Evolutionary conservation across 2,329 filamentous ascomycete species (phyloP).

Genomic region (Chrysoporthe puriensis): DNA sequence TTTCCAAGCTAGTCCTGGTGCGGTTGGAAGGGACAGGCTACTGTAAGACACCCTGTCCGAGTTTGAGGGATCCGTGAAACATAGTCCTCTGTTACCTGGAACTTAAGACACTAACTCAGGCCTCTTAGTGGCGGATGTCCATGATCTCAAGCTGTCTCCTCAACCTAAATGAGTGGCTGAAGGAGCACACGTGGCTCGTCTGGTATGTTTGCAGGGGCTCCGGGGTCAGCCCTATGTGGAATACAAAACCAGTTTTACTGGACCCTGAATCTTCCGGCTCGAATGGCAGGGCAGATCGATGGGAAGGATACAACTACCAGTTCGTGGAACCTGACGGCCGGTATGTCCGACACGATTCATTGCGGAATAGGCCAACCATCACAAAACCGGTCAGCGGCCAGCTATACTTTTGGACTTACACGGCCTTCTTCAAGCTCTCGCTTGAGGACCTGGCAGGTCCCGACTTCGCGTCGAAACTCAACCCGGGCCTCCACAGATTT

Average conservation of each 20-base stretch:
- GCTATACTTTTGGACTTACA: constrained; percentile 14
- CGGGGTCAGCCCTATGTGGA: background rate
- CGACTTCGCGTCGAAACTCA: background rate
- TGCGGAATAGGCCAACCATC: background rate
- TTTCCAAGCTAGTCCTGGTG: constrained; percentile 14
- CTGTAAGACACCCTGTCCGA: background rate
- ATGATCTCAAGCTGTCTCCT: background rate
- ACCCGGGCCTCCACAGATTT: background rate
- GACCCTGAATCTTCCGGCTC: background rate
- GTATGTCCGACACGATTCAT: background rate
- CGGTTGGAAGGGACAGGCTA: background rate
- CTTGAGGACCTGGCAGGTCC: background rate
- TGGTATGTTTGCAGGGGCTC: constrained; percentile 4
- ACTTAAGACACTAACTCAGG: background rate
- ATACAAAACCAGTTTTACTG: background rate
- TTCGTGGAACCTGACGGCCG: background rate
- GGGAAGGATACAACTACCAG: constrained; percentile 3
- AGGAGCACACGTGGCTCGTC: constrained; percentile 5
- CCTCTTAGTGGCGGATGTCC: background rate
- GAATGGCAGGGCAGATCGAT: background rate
- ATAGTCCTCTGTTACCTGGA: background rate
- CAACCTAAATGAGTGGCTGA: constrained; percentile 11
- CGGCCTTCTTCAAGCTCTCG: constrained; percentile 13
- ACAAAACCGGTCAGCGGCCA: background rate
- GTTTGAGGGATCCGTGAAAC: background rate